Conservation (phyloP, 2,329 filamentous ascomycete genomes). For the Apiospora marii region DNA sequence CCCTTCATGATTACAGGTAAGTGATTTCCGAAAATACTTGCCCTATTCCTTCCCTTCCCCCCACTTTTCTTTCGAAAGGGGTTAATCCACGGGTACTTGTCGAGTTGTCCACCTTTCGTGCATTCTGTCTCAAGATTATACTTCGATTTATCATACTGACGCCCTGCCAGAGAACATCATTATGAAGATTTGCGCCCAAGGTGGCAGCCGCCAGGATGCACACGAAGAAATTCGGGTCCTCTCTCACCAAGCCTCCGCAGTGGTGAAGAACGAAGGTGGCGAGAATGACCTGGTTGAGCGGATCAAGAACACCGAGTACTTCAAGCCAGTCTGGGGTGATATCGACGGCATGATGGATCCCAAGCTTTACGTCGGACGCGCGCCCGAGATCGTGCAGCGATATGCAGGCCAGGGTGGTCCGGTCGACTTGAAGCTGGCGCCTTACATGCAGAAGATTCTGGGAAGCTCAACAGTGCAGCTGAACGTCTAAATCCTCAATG, state of each 20-base stretch:
- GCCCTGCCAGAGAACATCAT: constrained; percentile 35
- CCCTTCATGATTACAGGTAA: constrained; percentile 78
- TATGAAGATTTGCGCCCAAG: constrained; percentile 40
- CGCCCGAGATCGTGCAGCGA: constrained; percentile 53
- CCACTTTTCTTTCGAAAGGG: background rate
- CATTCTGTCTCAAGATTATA: background rate
- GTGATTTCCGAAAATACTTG: background rate
- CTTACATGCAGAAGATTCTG: constrained; percentile 47
- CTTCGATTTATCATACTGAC: background rate
- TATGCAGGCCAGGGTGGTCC: constrained; percentile 51
- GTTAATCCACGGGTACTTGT: background rate
- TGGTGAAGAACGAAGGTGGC: constrained; percentile 56
- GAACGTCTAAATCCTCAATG: constrained; percentile 41
- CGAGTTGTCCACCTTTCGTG: background rate
- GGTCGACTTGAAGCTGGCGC: constrained; percentile 48
- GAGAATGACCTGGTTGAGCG: constrained; percentile 84
- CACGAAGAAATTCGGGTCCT: constrained; percentile 76
- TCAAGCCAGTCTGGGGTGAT: constrained; percentile 74
- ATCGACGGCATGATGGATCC: constrained; percentile 73
- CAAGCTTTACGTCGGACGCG: constrained; percentile 58
- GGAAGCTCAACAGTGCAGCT: constrained; percentile 46
- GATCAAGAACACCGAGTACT: constrained; percentile 77
- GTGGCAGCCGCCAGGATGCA: constrained; percentile 38
- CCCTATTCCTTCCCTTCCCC: background rate
- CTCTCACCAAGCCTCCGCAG: constrained; percentile 75